These are phyloP conservation scores for Harrya chromipes DNA, from an alignment of 768 basidiomycete species.

Conservation along the genomic window DNA sequence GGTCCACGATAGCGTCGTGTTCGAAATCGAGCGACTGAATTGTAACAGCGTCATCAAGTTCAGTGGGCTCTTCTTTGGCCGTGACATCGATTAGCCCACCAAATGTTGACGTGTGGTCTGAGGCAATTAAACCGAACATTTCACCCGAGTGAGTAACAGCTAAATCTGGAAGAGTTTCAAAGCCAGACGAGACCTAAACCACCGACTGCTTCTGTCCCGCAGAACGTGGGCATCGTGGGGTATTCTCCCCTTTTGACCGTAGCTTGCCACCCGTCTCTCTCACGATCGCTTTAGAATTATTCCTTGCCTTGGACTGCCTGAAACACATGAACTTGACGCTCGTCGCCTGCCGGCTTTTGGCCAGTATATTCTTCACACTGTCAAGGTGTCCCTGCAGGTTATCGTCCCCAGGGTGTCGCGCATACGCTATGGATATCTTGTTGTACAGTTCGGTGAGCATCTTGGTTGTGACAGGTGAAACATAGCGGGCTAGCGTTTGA, in stretches of 20 bases:
- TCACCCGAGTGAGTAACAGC: too few relatives aligned
- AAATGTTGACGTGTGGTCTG: too few relatives aligned
- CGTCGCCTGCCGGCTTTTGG: slow-evolving; percentile 85
- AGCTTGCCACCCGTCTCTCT: slow-evolving; percentile 13
- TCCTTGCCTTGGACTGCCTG: slow-evolving; percentile 58
- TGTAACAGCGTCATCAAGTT: too few relatives aligned
- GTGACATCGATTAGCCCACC: too few relatives aligned
- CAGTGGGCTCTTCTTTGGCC: too few relatives aligned
- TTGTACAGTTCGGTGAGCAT: slow-evolving; percentile 91
- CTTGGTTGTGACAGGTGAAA: slow-evolving; percentile 74
- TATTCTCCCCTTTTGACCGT: slow-evolving; percentile 18
- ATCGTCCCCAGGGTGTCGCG: slow-evolving; percentile 78
- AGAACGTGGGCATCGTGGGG: slow-evolving; percentile 14
- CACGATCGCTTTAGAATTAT: slow-evolving; percentile 14
- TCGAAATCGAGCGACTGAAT: too few relatives aligned
- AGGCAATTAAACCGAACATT: too few relatives aligned
- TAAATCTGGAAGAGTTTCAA: too few relatives aligned
- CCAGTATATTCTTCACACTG: slow-evolving; percentile 85
- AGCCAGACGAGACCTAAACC: too few relatives aligned
- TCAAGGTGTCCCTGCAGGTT: slow-evolving; percentile 87
- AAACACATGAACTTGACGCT: slow-evolving; percentile 96
- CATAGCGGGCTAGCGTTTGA: slow-evolving; percentile 88
- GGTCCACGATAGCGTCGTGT: too few relatives aligned
- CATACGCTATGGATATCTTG: slow-evolving; percentile 91
- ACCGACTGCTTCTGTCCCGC: slow-evolving; percentile 20